Evolutionary conservation across 495 filamentous ascomycete genomes (phyloP).

Genomic region (Hypoxylon perforatum): DNA sequence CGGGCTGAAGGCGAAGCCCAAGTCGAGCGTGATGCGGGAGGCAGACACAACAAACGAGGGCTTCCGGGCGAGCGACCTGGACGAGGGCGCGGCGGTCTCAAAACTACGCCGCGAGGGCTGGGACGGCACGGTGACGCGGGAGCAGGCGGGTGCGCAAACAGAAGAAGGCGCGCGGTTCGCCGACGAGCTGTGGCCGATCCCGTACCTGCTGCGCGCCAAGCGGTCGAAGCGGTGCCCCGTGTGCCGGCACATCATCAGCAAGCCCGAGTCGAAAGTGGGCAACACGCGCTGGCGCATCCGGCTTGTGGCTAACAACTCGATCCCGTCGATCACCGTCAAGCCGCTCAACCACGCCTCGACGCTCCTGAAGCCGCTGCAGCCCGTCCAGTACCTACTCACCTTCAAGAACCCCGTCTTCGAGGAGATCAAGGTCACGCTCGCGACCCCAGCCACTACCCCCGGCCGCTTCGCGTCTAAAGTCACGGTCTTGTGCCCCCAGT

Average conservation of each 20-base stretch:
- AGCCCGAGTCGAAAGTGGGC: constrained; percentile 89
- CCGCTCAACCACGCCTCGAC: constrained; percentile 64
- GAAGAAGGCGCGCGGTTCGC: constrained; percentile 65
- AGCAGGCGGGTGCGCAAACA: constrained; percentile 59
- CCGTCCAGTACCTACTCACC: constrained; percentile 86
- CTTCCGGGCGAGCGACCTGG: constrained; percentile 63
- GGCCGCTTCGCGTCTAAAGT: constrained; percentile 81
- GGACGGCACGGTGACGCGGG: constrained; percentile 51
- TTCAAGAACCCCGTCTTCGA: constrained; percentile 96
- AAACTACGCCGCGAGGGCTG: constrained; percentile 56
- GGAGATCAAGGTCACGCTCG: constrained; percentile 83
- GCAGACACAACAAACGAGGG: constrained; percentile 76
- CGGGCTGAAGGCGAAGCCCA: constrained; percentile 74
- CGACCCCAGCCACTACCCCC: constrained; percentile 82
- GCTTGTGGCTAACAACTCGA: constrained; percentile 87
- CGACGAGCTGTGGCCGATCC: constrained; percentile 78
- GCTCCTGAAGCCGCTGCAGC: constrained; percentile 70
- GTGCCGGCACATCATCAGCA: constrained; percentile 94
- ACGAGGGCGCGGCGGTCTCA: constrained; percentile 63
- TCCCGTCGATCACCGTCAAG: constrained; percentile 80
- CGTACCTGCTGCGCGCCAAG: constrained; percentile 86
- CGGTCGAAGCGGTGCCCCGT: constrained; percentile 90
- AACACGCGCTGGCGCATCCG: constrained; percentile 89
- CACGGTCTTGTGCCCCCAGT: constrained; percentile 92
- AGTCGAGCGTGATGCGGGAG: constrained; percentile 79